Percentiles rank a stretch among this genome's conserved stretches.
These are phyloP conservation scores for Sechiopsis laciniata DNA, from an alignment of 306 rosid genomes.

Conservation along the genomic window DNA sequence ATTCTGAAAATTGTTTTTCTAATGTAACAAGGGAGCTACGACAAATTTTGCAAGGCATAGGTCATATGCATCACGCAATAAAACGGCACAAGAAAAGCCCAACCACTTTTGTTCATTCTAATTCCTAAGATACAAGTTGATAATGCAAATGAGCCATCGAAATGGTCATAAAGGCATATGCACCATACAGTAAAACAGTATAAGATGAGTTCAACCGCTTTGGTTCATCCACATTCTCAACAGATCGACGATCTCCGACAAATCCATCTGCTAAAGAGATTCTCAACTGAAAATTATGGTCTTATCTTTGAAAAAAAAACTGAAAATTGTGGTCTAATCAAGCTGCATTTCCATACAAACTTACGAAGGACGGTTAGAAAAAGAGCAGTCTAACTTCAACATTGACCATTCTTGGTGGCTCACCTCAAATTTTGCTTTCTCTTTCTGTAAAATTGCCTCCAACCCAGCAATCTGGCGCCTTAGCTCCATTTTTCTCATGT, in stretches of 20 bases:
- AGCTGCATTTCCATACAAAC: neutral
- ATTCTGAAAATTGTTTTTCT: neutral
- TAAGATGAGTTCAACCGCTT: neutral
- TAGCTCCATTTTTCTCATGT: slow-evolving; percentile 43
- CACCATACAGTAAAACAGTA: neutral
- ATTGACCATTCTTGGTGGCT: slow-evolving; percentile 19
- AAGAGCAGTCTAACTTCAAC: neutral
- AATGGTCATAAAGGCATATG: slow-evolving; percentile 1
- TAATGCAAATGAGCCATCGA: neutral
- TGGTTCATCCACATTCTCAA: slow-evolving; percentile 7
- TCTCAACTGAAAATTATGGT: slow-evolving; percentile 7
- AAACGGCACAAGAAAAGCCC: neutral
- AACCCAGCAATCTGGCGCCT: slow-evolving; percentile 59
- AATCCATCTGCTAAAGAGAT: neutral
- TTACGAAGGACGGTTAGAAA: neutral
- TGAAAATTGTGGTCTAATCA: neutral
- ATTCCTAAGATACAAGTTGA: neutral
- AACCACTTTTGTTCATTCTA: neutral
- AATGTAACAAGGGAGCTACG: neutral
- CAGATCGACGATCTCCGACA: neutral
- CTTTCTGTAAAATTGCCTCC: slow-evolving; percentile 66
- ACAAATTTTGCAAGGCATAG: neutral
- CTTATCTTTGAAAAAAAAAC: no score
- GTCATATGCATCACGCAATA: neutral
- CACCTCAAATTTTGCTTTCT: slow-evolving; percentile 85